Evolutionary conservation across 257 asterid genomes (phyloP), one percentile per base, ranked within the genome.

Genomic region (Echites panduratus): DNA sequence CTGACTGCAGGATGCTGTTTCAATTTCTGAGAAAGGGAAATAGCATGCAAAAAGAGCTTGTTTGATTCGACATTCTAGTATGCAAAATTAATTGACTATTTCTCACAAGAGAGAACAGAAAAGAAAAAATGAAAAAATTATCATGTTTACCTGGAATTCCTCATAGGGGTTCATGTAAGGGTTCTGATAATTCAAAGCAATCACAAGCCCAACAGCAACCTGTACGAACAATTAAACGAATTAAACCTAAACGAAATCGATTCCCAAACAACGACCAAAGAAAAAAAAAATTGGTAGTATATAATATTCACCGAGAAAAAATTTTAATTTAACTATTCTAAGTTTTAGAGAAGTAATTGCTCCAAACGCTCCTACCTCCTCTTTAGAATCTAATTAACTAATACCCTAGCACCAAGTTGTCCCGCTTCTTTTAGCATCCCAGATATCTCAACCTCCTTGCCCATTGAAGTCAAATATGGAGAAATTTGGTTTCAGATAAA

Each of bases 81-180:
- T 47, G 41, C 57, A 50, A 29, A 62, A 24, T 47, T 24, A 35
- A 35, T 17, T 7, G 38, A 61, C n/a, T 4, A 32, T 24, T 14
- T 5, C 45, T 41, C 45, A 41, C 49, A 40, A 64, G 54, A 70
- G 67, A 53, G 64, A 58, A 81, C 73, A n/a, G 12, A 22, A 62
- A 48, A 76, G 47, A 43, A 20, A 22, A 45, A 24, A 48, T 16
- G 11, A 75, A 69, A 7, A 6, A 19, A 44, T 64, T 26, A 48
- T 53, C 56, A 72, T 73, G 43, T 63, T 58, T 82, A 94, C 99
- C 99, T 94, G 99, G 80, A 88, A 94, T 82, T 94, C 97, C 85
- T 94, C 99, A 61, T 91, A 94, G 27, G 97, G 97, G 78, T 89
- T 91, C 85, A 94, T 75, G 88, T 82, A 91, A 73, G 99, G 97